Percentiles rank a stretch among this genome's conserved stretches.
Conservation (phyloP, 352 stramenopile species). For the Aphanomyces astaci region DNA sequence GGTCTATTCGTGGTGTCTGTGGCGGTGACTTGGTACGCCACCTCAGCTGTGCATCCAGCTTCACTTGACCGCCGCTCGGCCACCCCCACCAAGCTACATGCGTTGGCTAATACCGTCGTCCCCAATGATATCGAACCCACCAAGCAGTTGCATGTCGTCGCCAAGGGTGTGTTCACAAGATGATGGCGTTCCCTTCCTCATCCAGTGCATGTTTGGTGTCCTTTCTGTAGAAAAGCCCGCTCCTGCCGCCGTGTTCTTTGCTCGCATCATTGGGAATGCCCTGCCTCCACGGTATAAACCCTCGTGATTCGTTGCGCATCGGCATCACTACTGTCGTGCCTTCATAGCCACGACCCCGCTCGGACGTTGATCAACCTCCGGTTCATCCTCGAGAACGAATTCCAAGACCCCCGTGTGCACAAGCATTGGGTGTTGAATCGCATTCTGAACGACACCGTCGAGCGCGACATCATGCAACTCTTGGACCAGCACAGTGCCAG, state of each 20-base stretch:
- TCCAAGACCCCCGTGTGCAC: slow-evolving; percentile 30
- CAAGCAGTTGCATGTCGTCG: neutral
- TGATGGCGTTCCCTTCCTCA: neutral
- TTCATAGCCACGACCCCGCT: slow-evolving; percentile 31
- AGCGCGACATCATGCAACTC: slow-evolving; percentile 30
- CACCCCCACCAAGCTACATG: too few species aligned
- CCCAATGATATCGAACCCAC: too few species aligned
- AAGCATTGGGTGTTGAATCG: slow-evolving; percentile 53
- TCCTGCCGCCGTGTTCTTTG: slow-evolving; percentile 4
- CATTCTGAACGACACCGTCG: slow-evolving; percentile 30
- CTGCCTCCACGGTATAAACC: slow-evolving; percentile 36
- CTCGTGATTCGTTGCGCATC: too few species aligned
- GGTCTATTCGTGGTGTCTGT: too few species aligned
- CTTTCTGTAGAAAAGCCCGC: neutral
- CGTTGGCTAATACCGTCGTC: too few species aligned
- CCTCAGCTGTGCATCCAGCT: too few species aligned
- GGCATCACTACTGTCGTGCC: neutral
- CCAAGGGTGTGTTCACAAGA: neutral
- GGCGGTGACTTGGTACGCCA: too few species aligned
- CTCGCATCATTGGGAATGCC: slow-evolving; percentile 40
- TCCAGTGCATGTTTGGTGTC: neutral
- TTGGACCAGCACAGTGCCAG: slow-evolving; percentile 30
- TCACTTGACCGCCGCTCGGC: too few species aligned
- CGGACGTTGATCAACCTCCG: slow-evolving; percentile 38
- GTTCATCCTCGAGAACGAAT: slow-evolving; percentile 47